Evolutionary conservation across 495 filamentous ascomycete genomes (phyloP), one percentile per base, ranked within the genome.

Genomic region (Podospora fimiseda): DNA sequence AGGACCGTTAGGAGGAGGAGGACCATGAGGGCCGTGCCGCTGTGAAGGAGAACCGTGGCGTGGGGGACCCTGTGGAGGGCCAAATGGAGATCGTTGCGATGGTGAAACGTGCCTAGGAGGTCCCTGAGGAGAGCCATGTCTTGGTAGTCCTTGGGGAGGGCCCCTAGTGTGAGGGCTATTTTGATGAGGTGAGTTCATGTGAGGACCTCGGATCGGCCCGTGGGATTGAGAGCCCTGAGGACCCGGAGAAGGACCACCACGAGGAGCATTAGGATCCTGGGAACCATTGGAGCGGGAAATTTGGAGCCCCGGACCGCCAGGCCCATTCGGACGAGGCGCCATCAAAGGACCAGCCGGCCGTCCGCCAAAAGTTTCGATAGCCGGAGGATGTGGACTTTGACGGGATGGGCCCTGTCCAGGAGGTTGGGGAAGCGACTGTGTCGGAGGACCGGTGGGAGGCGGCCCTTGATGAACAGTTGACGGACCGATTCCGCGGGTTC

Each of bases 361-460:
- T 15, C 45, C 13, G 13, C 46, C 42, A 18, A 19, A 15, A 9
- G 19, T 27, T n/a, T 51, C 46, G 16, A 3, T 27, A 27, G 42
- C 9, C 22, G 52, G 23, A 1, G 47, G 47, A 6, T 39, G 44
- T 11, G 58, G 54, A 9, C 54, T 54, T 27, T 63, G 54, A 15
- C 45, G 58, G 2, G 50, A 40, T 19, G 51, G 52, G 1, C 54
- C 54, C 13, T 52, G 58, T 16, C 53, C 38, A 2, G 53, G 58
- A 2, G 42, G 58, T 30, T 56, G 58, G 7, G 58, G 61, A 1
- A 65, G 62, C 9, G 51, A 45, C 4, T 65, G 62, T 1, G 62
- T 65, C 14, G 64, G 64, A 44, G 64, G 64, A 0, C 60, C 62
- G 8, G 64, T 61, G 2, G 56, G 64, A 48, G 62, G 64, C 9